phyloP scores from a whole-genome alignment of 2,329 filamentous ascomycete genomes.

The Trichoderma harzianum region DNA sequence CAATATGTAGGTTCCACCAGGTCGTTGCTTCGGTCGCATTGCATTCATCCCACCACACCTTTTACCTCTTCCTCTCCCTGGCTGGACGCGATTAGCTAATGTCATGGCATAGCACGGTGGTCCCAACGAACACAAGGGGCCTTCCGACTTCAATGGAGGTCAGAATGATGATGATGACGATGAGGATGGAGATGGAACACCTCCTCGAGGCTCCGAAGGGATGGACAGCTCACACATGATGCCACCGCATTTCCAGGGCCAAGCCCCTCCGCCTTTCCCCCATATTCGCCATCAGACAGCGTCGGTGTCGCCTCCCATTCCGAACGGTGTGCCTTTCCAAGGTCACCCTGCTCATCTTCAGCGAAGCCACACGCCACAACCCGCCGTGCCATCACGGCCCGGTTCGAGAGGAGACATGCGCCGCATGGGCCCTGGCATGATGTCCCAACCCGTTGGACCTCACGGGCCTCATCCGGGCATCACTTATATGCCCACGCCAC shows the following conservation, averaged over 20 bases:
- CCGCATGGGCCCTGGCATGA: constrained; percentile 70
- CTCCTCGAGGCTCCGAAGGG: constrained; percentile 61
- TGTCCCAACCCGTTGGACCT: constrained; percentile 60
- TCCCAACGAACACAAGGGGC: constrained; percentile 94
- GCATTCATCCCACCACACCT: background rate
- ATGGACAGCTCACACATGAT: constrained; percentile 54
- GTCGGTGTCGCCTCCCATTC: constrained; percentile 84
- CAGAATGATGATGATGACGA: constrained; percentile 84
- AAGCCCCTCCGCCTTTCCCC: constrained; percentile 59
- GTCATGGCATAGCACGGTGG: constrained; percentile 68
- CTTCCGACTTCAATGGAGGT: constrained; percentile 83
- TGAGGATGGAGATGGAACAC: constrained; percentile 64
- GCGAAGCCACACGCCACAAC: constrained; percentile 81
- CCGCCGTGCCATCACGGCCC: constrained; percentile 60
- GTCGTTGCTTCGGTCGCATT: constrained; percentile 19
- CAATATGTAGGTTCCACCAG: constrained; percentile 69
- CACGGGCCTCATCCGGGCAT: constrained; percentile 61
- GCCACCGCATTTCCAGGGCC: constrained; percentile 66
- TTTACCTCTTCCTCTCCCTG: background rate
- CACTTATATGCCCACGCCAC: constrained; percentile 79
- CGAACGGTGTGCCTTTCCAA: constrained; percentile 69
- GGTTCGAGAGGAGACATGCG: constrained; percentile 77
- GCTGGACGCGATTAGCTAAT: background rate
- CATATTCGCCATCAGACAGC: constrained; percentile 80
- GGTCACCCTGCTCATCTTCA: constrained; percentile 43